Evolutionary conservation across 306 rosid species (phyloP).

Genomic region (Alnus rubra): DNA sequence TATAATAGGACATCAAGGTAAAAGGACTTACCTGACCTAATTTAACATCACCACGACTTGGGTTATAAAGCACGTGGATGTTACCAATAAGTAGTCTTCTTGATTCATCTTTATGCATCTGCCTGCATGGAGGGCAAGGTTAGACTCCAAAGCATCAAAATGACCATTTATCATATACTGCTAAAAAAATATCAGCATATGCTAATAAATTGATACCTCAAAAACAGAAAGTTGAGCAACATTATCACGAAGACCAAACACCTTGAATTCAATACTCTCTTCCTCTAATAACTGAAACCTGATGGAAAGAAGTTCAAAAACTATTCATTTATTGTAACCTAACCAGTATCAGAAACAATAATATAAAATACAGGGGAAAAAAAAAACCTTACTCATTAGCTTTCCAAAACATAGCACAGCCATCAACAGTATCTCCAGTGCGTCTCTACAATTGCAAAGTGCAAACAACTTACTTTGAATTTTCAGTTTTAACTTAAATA

Average conservation of each 20-base stretch:
- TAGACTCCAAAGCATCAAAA: slow-evolving; percentile 40
- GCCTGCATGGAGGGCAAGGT: slow-evolving; percentile 67
- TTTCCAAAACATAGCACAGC: slow-evolving; percentile 91
- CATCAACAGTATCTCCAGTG: slow-evolving; percentile 73
- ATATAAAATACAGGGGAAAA: background rate
- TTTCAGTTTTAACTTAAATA: background rate
- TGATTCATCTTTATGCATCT: slow-evolving; percentile 68
- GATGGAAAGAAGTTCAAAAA: slow-evolving; percentile 20
- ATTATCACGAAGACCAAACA: slow-evolving; percentile 77
- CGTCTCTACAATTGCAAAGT: slow-evolving; percentile 58
- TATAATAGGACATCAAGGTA: background rate
- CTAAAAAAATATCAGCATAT: slow-evolving; percentile 23
- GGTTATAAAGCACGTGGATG: slow-evolving; percentile 84
- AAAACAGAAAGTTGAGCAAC: slow-evolving; percentile 85
- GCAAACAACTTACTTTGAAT: slow-evolving; percentile 22
- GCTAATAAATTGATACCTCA: slow-evolving; percentile 54
- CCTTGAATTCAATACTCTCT: slow-evolving; percentile 74
- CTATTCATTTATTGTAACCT: slow-evolving; percentile 19
- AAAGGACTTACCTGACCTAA: slow-evolving; percentile 74
- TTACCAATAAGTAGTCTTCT: slow-evolving; percentile 75
- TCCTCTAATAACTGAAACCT: slow-evolving; percentile 67
- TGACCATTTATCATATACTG: slow-evolving; percentile 1
- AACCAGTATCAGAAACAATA: slow-evolving; percentile 19
- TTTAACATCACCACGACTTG: slow-evolving; percentile 84
- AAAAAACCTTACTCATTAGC: slow-evolving; percentile 55